Percentiles rank a stretch among this genome's conserved stretches.
phyloP scores from a whole-genome alignment of 2,329 filamentous ascomycete genomes.

The Furcasterigmium sp. region DNA sequence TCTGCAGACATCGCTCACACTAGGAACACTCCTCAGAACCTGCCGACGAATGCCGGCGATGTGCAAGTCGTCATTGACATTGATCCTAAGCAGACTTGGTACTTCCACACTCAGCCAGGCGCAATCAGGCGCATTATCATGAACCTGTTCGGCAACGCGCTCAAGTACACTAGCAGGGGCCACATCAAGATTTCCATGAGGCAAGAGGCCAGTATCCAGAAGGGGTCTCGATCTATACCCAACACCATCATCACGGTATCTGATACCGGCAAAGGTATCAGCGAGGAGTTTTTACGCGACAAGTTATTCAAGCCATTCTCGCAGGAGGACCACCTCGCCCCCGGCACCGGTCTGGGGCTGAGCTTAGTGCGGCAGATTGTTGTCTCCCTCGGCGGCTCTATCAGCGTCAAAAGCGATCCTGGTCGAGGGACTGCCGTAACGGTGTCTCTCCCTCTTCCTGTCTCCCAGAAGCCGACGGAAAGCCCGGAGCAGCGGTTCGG shows the following conservation, averaged over 20 bases:
- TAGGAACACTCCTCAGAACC: constrained; percentile 4
- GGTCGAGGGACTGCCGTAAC: constrained; percentile 48
- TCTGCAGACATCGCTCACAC: constrained; percentile 7
- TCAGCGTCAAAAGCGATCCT: constrained; percentile 47
- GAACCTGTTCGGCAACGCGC: constrained; percentile 48
- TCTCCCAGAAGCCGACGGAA: constrained; percentile 5
- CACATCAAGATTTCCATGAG: constrained; percentile 31
- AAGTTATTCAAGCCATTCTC: constrained; percentile 55
- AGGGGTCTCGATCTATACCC: constrained; percentile 14
- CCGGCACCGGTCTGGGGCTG: constrained; percentile 56
- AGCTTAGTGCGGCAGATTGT: constrained; percentile 55
- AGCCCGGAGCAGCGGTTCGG: constrained; percentile 3
- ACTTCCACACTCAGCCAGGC: constrained; percentile 49
- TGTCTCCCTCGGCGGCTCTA: constrained; percentile 47
- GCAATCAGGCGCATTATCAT: constrained; percentile 45
- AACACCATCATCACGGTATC: constrained; percentile 37
- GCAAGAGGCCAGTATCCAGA: constrained; percentile 12
- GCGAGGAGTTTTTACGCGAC: constrained; percentile 50
- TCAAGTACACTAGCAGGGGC: constrained; percentile 46
- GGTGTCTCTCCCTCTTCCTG: constrained; percentile 34
- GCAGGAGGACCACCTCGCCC: constrained; percentile 53
- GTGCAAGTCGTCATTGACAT: constrained; percentile 44
- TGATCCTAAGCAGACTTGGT: constrained; percentile 37
- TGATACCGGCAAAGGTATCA: constrained; percentile 60
- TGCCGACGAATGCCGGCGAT: constrained; percentile 14